Base-by-base conservation (phyloP, 2,329 filamentous ascomycete species). In the Periglandula ipomoeae region DNA sequence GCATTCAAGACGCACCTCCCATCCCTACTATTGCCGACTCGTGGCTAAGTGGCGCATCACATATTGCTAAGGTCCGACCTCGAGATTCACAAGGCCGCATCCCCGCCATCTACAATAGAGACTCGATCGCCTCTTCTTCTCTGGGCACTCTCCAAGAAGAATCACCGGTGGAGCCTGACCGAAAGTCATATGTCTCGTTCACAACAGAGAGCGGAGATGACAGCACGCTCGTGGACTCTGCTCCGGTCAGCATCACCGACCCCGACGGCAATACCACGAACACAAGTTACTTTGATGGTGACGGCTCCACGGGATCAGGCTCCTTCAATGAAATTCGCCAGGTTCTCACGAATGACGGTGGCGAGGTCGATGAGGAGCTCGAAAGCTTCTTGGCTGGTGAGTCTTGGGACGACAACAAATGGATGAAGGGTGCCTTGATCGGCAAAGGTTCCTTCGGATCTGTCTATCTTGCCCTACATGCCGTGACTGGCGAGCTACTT, bases 361-460 rank as follows among this genome's bases (percentile, higher is more conserved):
- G 96, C 63, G 93, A 95, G 59, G 82, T 82, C 6, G 91, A 97
- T 59, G 87, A 90, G 61, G 90, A 93, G 58, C 75, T 97, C 20
- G 82, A 85, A 58, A 90, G 90, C 61, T 96, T 96, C 74, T 75
- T 97, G 37, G 83, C 89, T 30, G 88, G 89, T 55, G 89, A 96
- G 62, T 94, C 89, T 8, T 97, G 93, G 82, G 90, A 94, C 55
- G 90, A 95, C 54, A 87, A 91, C 71, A 95, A 95, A 67, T 98
- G 94, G 87, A 97, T 98, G 89, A 96, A 97, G 73, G 93, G 93
- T 61, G 90, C 91, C 27, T 75, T 97, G 54, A 98, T 98, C 56
- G 93, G 93, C 27, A 89, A 96, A 68, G 93, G 93, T 54, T 96
- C 90, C 4, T 98, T 98, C 61, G 93, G 93, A 60, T 90, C 85